These are phyloP conservation scores for Terana coerulea DNA, from an alignment of 768 basidiomycete genomes.

Conservation along the genomic window DNA sequence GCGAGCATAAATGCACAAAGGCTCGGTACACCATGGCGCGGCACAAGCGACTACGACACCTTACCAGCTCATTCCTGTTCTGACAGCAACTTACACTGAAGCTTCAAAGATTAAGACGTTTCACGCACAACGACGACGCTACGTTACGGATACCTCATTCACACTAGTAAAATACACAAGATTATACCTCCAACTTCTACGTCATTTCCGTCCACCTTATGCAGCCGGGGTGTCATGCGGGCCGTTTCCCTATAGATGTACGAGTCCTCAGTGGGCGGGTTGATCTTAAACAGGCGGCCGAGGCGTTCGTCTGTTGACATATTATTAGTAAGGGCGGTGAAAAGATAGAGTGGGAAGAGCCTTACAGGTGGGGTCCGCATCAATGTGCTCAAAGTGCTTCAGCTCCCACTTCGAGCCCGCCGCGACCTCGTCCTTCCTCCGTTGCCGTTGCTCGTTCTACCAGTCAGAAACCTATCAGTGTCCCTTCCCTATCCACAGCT, in stretches of 20 bases:
- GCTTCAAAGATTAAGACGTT: too few species aligned
- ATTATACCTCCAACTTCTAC: neutral
- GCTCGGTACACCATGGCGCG: too few species aligned
- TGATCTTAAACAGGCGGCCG: slow-evolving; percentile 55
- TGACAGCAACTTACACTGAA: too few species aligned
- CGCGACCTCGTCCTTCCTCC: slow-evolving; percentile 75
- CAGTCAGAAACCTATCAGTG: neutral
- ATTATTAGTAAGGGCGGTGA: slow-evolving; percentile 24
- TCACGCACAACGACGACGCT: too few species aligned
- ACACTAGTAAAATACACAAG: slow-evolving; percentile 25
- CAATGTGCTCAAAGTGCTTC: slow-evolving; percentile 72
- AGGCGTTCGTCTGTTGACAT: slow-evolving; percentile 58
- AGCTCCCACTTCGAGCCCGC: slow-evolving; percentile 71
- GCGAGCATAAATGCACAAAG: too few species aligned
- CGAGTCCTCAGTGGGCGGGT: slow-evolving; percentile 69
- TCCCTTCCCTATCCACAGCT: neutral
- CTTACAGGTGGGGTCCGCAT: slow-evolving; percentile 62
- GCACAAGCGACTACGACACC: too few species aligned
- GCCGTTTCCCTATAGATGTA: slow-evolving; percentile 67
- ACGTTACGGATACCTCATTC: neutral
- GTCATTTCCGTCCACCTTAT: neutral
- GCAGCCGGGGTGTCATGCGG: slow-evolving; percentile 18
- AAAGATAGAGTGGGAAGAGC: slow-evolving; percentile 32
- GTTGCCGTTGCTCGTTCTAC: slow-evolving; percentile 90
- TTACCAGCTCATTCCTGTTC: too few species aligned